Percentiles rank a stretch among this genome's conserved stretches.
These are phyloP conservation scores for Leptographium procerum DNA, from an alignment of 2,329 filamentous ascomycete species.

Conservation along the genomic window DNA sequence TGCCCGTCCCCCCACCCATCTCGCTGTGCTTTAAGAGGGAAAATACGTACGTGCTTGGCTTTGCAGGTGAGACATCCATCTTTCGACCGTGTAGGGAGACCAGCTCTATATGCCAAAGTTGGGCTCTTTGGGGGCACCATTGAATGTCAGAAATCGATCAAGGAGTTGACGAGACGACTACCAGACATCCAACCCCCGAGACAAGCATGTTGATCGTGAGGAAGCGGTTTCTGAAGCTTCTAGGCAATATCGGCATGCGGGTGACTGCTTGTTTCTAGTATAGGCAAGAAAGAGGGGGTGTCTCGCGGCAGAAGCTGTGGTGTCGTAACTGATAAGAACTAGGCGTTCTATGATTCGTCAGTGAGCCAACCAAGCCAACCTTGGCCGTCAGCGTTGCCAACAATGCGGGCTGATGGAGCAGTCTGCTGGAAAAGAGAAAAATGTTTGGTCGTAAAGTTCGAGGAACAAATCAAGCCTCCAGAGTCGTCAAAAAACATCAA, in stretches of 20 bases:
- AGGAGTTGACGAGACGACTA: neutral
- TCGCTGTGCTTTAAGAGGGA: neutral
- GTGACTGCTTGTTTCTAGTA: neutral
- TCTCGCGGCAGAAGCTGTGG: neutral
- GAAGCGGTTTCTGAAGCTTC: neutral
- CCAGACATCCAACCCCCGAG: neutral
- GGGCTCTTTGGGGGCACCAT: conserved; percentile 5
- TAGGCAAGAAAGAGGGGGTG: neutral
- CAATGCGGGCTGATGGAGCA: neutral
- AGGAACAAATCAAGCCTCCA: neutral
- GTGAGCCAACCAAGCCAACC: neutral
- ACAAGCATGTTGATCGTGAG: neutral
- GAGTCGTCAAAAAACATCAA: neutral
- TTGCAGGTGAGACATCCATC: conserved; percentile 7
- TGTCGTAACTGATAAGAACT: neutral
- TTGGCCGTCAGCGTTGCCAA: neutral
- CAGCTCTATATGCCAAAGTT: conserved; percentile 3
- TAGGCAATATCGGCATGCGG: neutral
- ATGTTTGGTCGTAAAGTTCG: neutral
- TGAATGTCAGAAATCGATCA: neutral
- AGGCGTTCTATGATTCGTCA: neutral
- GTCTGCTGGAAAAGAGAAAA: neutral
- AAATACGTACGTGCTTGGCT: conserved; percentile 3
- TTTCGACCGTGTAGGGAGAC: conserved; percentile 6
- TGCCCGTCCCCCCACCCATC: neutral